A percentile compares a stretch with the other conserved stretches of the same genome.
Conservation (phyloP, 2,329 filamentous ascomycete species). For the Colletotrichum sp. region DNA sequence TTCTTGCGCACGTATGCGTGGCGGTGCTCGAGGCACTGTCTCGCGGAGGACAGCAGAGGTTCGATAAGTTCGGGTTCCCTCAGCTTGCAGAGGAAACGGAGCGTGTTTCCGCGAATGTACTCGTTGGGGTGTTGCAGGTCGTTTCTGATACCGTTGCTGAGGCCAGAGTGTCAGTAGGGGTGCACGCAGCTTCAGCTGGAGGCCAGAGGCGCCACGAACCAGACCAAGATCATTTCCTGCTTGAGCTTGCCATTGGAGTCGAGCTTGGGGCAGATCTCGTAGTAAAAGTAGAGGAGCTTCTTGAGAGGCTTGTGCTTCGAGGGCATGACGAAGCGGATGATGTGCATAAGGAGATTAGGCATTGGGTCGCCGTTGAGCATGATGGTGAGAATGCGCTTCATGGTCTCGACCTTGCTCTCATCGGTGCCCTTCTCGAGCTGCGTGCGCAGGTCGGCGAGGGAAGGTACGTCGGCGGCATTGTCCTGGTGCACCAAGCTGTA, state of each 20-base stretch:
- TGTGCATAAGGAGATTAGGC: constrained; percentile 97
- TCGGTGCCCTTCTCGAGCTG: constrained; percentile 94
- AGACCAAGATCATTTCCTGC: constrained; percentile 99
- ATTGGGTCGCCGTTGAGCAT: constrained; percentile 99
- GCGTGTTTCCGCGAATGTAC: constrained; percentile 97
- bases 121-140: constrained; percentile 98
- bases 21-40: constrained; percentile 91
- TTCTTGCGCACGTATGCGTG: constrained; percentile 99
- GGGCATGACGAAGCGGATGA: constrained; percentile 99
- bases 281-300: constrained; percentile 99
- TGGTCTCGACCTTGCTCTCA: constrained; percentile 91
- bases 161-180: constrained; percentile 13
- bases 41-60: constrained; percentile 89
- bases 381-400: constrained; percentile 94
- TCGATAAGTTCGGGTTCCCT: constrained; percentile 96
- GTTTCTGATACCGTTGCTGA: constrained; percentile 95
- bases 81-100: constrained; percentile 96
- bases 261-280: constrained; percentile 97
- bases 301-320: constrained; percentile 96
- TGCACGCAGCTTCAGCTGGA: neutral
- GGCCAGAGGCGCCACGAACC: constrained; percentile 60
- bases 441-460: constrained; percentile 87
- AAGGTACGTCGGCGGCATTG: constrained; percentile 92
- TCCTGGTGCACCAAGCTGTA: constrained; percentile 98
- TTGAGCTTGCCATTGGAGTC: constrained; percentile 93